These are phyloP conservation scores for Tagetes erecta DNA, from an alignment of 129 eudicot species.

Conservation along the genomic window DNA sequence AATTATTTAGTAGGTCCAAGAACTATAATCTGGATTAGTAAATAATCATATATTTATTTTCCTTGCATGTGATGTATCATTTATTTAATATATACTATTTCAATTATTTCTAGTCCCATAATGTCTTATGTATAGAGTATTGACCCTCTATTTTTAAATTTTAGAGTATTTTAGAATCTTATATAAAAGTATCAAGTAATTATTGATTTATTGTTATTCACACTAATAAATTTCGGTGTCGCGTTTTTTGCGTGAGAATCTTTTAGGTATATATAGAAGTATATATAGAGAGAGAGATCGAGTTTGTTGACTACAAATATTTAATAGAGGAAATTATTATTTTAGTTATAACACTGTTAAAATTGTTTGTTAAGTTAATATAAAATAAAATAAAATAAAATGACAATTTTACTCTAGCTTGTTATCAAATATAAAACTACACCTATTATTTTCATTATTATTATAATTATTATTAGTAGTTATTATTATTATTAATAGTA, in stretches of 20 bases:
- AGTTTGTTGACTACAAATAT: too few relatives aligned
- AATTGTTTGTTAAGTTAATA: too few relatives aligned
- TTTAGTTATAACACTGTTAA: too few relatives aligned
- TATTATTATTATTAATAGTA: too few relatives aligned
- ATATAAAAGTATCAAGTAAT: conserved; percentile 11
- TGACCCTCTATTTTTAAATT: conserved; percentile 16
- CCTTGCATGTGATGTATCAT: conserved; percentile 36
- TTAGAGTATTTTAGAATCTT: not conserved
- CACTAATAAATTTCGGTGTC: conserved; percentile 1
- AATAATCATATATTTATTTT: conserved; percentile 3
- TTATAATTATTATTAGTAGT: too few relatives aligned
- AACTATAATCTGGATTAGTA: conserved; percentile 12
- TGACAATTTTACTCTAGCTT: too few relatives aligned
- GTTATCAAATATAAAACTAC: too few relatives aligned
- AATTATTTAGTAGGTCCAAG: conserved; percentile 16
- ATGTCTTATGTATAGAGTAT: conserved; percentile 32
- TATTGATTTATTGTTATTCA: conserved; percentile 16
- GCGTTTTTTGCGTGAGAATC: conserved; percentile 33
- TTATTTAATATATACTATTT: conserved; percentile 8
- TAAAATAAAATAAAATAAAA: too few relatives aligned
- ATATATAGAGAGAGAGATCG: too few relatives aligned
- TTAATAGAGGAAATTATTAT: too few relatives aligned
- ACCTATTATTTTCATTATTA: too few relatives aligned
- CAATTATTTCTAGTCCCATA: conserved; percentile 21
- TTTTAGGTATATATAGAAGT: too few relatives aligned